These are phyloP conservation scores for Penicillium sp. DNA, from an alignment of 2,329 filamentous ascomycete species.

Conservation along the genomic window DNA sequence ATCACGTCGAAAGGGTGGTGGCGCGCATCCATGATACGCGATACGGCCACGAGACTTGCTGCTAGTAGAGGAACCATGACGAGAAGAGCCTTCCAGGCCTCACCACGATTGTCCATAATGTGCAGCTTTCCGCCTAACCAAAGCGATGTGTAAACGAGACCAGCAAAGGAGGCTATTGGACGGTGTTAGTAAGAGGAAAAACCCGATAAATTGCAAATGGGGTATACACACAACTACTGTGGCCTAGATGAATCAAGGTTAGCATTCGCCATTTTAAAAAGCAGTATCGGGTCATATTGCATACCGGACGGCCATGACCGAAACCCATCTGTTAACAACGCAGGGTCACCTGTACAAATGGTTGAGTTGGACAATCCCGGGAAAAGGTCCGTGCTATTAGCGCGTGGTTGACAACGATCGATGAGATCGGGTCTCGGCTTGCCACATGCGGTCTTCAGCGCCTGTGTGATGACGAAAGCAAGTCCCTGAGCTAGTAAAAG, in stretches of 20 bases:
- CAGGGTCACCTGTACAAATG: constrained; percentile 53
- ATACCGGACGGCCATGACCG: constrained; percentile 57
- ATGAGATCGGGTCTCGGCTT: constrained; percentile 62
- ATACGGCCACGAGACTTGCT: constrained; percentile 55
- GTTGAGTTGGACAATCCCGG: constrained; percentile 46
- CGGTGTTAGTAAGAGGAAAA: constrained; percentile 15
- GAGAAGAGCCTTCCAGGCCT: constrained; percentile 59
- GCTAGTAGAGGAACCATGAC: constrained; percentile 54
- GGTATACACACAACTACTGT: constrained; percentile 50
- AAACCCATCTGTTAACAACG: constrained; percentile 58
- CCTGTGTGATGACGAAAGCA: constrained; percentile 58
- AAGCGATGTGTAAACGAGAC: constrained; percentile 58
- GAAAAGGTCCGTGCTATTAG: constrained; percentile 35
- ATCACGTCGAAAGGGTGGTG: constrained; percentile 63
- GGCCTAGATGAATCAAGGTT: constrained; percentile 30
- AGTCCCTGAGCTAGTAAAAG: constrained; percentile 53
- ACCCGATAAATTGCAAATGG: not conserved
- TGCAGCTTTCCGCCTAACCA: constrained; percentile 61
- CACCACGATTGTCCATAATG: constrained; percentile 58
- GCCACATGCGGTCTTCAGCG: constrained; percentile 58
- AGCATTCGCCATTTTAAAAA: not conserved
- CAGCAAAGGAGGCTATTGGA: constrained; percentile 54
- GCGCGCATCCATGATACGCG: constrained; percentile 61
- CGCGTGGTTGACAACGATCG: constrained; percentile 49
- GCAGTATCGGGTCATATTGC: not conserved